Base-by-base conservation (phyloP, 2,329 filamentous ascomycete genomes). In the Didymella keratinophila region DNA sequence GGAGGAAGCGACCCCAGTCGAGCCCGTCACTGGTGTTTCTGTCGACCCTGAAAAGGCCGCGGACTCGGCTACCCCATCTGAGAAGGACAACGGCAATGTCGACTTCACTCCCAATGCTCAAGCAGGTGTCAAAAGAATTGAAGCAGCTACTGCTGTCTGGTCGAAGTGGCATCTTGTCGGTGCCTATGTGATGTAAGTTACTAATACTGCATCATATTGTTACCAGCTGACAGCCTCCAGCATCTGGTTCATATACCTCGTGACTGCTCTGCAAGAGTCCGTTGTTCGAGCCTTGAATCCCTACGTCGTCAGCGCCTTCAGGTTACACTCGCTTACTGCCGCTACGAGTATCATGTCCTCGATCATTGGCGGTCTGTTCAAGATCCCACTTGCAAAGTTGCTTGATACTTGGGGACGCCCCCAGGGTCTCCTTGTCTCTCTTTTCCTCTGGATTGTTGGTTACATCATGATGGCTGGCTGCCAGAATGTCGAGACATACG, bases 221-320 rank as follows among this genome's bases (percentile, higher is more conserved):
- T 36, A 6, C 32, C 5, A 4, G 37, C 52, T 65, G 28, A 65
- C 30, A 25, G 16, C 5, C 2, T n/a, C 2, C 53, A 80, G 78
- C 23, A 79, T 82, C 52, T 82, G 78, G 66, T 61, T 80, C 16
- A 77, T 81, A 55, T 80, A 80, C 51, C 79, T 83, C 57, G 76
- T 80, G 59, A 82, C 83, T 51, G 80, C 78, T 14, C 66, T 82
- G 45, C 74, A 81, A 60, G 69, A 79, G 55, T 72, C 73, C 41
- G 75, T 78, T 42, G 74, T 78, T 20, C 75, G 75, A 50, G 78
- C 77, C 7, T 48, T 78, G 36, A 68, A 68, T 6, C 69, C 73
- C 10, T 78, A 72, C 53, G 79, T 82, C 41, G 72, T 72, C 10
- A 74, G 69, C 32, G 66, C 67, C 1, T 78, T 53, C 44, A 58